A percentile compares a stretch with the other conserved stretches of the same genome.
phyloP scores from a whole-genome alignment of 352 stramenopile genomes.

The Poterioochromonas sp. region DNA sequence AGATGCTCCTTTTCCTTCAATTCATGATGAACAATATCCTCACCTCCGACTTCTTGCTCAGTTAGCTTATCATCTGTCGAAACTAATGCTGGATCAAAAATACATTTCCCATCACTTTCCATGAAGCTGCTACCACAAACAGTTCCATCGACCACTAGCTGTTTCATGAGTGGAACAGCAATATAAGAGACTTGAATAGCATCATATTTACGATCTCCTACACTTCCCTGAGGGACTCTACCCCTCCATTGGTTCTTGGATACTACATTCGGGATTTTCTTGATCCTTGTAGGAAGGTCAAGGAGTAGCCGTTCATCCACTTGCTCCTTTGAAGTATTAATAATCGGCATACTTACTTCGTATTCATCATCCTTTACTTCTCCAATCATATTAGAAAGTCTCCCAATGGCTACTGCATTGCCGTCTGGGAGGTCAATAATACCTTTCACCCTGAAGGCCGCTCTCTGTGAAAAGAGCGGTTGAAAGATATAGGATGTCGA shows the following conservation, averaged over 20 bases:
- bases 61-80: too few species aligned
- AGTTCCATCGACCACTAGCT: not conserved
- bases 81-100: not conserved
- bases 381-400: conserved; percentile 1
- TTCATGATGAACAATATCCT: not conserved
- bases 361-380: conserved; percentile 10
- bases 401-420: not conserved
- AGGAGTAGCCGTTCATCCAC: too few species aligned
- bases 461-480: not conserved
- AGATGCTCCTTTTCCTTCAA: not conserved
- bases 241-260: not conserved
- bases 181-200: not conserved
- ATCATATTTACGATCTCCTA: not conserved
- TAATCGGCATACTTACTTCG: conserved; percentile 17
- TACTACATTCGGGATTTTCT: not conserved
- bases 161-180: not conserved
- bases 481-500: not conserved
- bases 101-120: not conserved
- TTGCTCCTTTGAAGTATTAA: not conserved
- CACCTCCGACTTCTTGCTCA: too few species aligned
- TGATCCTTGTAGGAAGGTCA: not conserved
- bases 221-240: not conserved
- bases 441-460: conserved; percentile 6
- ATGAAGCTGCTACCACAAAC: not conserved
- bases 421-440: not conserved